Base-by-base conservation (phyloP, 306 rosid species). In the Mucuna pruriens region DNA sequence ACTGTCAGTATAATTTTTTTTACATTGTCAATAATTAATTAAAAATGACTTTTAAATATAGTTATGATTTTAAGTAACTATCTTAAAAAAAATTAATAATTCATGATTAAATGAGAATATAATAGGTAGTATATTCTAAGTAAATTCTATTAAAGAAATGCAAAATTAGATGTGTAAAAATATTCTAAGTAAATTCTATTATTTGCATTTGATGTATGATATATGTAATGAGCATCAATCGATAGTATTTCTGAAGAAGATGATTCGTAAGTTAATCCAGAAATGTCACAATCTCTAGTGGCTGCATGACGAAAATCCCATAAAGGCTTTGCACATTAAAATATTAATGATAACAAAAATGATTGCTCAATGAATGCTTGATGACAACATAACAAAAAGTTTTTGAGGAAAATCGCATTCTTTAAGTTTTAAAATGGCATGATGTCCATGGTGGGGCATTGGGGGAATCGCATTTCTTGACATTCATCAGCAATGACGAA, bases 381-480 rank as follows among this genome's bases (percentile, higher is more conserved):
- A 70, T 61, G 86, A 84, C 60, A 85, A 83, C 71, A 63, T 83
- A 10, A 40, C 75, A 79, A 51, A 81, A 74, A 74, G 70, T 45
- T 62, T 51, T 51, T 33, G 63, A 54, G 42, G 81, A 79, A 70
- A 79, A 70, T 57, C 34, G 68, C 16, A 69, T 60, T 82, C 9
- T 64, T 65, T 51, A 10, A 16, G 31, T 45, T 34, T 66, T 74
- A 15, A 57, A 84, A 42, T 79, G 70, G 75, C 80, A 71, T 62
- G 73, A 52, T 82, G 74, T 44, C 6, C 46, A 46, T 67, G 31
- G 75, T 79, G 84, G 82, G 84, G 66, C 87, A 75, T 86, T 80
- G 87, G 74, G 45, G 71, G 54, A 82, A 85, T 74, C 88, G 88
- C 39, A 38, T 49, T 78, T 67, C 40, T 57, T 66, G 61, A 40